A percentile compares a stretch with the other conserved stretches of the same genome.
Conservation (phyloP, 1,284 basidiomycete species). For the Apiotrichum laibachii region DNA sequence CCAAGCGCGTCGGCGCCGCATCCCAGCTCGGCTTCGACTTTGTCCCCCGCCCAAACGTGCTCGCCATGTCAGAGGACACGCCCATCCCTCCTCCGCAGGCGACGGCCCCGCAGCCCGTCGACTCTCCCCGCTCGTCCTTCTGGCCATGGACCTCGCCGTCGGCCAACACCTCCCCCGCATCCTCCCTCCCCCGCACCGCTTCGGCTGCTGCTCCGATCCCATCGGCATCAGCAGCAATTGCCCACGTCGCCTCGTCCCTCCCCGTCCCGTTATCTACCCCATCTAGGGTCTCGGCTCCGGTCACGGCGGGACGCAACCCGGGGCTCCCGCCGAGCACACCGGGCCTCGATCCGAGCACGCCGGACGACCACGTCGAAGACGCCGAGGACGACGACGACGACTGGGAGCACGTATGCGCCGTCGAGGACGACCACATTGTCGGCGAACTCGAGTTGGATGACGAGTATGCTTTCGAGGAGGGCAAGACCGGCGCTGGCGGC, state of each 20-base stretch:
- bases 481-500: neutral
- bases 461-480: neutral
- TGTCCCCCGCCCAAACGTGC: conserved; percentile 35
- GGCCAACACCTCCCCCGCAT: neutral
- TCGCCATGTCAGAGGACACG: conserved; percentile 30
- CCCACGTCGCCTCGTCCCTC: neutral
- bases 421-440: conserved; percentile 37
- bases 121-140: conserved; percentile 3
- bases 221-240: too few species aligned
- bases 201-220: too few species aligned
- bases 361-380: conserved; percentile 28
- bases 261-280: neutral
- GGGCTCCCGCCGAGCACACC: conserved; percentile 19
- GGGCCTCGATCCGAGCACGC: conserved; percentile 16
- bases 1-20: conserved; percentile 42
- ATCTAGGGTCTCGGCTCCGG: neutral
- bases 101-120: conserved; percentile 9
- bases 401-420: conserved; percentile 38
- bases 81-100: neutral
- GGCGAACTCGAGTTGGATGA: conserved; percentile 41
- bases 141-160: conserved; percentile 8
- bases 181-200: neutral
- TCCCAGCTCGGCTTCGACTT: conserved; percentile 45
- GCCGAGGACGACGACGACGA: conserved; percentile 38
- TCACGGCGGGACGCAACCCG: neutral